phyloP scores from a whole-genome alignment of 352 stramenopile genomes.

The Albugo candida region DNA sequence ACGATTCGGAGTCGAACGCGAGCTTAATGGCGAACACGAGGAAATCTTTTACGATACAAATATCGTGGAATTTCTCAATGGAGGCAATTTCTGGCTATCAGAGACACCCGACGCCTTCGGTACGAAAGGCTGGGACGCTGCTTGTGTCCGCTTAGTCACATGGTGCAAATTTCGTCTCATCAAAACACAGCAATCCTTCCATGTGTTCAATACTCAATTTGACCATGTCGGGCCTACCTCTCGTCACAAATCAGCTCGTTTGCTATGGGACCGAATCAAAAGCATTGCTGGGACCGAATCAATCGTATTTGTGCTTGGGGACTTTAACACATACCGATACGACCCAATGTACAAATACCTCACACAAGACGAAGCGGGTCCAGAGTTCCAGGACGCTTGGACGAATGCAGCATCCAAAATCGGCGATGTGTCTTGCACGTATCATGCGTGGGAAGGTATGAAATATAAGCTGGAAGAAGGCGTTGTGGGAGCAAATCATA shows the following conservation, averaged over 20 bases:
- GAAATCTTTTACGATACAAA: slow-evolving; percentile 61
- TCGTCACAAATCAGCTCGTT: slow-evolving; percentile 25
- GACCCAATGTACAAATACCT: slow-evolving; percentile 68
- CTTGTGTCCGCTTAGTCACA: slow-evolving; percentile 46
- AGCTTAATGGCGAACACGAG: slow-evolving; percentile 55
- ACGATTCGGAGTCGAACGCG: slow-evolving; percentile 46
- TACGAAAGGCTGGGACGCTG: slow-evolving; percentile 43
- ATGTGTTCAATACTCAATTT: slow-evolving; percentile 64
- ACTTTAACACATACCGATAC: slow-evolving; percentile 78
- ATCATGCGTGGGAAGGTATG: slow-evolving; percentile 72
- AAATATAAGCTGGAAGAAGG: slow-evolving; percentile 60
- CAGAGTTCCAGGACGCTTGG: slow-evolving; percentile 54
- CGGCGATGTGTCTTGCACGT: slow-evolving; percentile 65
- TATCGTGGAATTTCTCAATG: slow-evolving; percentile 30
- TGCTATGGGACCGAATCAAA: slow-evolving; percentile 50
- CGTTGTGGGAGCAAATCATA: slow-evolving; percentile 56
- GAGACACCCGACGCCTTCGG: slow-evolving; percentile 29
- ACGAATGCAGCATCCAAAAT: slow-evolving; percentile 38
- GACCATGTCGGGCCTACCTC: slow-evolving; percentile 36
- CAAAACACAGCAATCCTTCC: slow-evolving; percentile 40
- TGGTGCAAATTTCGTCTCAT: slow-evolving; percentile 48
- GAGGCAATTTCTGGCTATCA: slow-evolving; percentile 60
- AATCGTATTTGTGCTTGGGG: slow-evolving; percentile 59
- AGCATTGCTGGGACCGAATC: slow-evolving; percentile 17
- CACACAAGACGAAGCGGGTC: slow-evolving; percentile 31